phyloP scores from a whole-genome alignment of 2,329 filamentous ascomycete genomes.

The Tolypocladium tropicale region DNA sequence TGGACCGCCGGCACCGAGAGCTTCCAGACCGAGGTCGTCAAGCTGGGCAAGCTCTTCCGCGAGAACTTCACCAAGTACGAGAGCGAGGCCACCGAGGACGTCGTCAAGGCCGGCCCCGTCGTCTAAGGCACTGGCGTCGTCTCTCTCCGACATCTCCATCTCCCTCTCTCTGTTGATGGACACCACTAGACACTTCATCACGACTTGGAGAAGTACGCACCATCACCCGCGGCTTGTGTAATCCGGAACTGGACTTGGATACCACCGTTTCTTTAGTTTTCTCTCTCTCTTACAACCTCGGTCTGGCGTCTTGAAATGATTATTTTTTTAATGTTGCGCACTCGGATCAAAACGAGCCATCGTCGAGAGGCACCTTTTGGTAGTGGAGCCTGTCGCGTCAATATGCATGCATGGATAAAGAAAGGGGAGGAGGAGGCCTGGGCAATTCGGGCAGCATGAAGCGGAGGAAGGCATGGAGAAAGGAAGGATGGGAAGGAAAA shows the following conservation, averaged over 20 bases:
- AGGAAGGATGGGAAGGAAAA: not conserved
- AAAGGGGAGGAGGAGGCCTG: not conserved
- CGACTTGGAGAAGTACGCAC: not conserved
- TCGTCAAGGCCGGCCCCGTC: slow-evolving; percentile 55
- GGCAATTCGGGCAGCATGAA: not conserved
- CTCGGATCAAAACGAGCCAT: not conserved
- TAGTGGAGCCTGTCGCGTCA: not conserved
- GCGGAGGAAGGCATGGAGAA: not conserved
- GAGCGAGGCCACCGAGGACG: slow-evolving; percentile 70
- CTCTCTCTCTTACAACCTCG: not conserved
- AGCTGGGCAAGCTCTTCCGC: slow-evolving; percentile 80
- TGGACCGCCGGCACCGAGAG: slow-evolving; percentile 77
- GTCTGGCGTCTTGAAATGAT: not conserved
- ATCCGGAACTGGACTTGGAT: not conserved
- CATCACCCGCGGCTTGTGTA: not conserved
- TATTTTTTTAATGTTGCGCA: not conserved
- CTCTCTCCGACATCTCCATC: no score
- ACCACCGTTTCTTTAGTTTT: not conserved
- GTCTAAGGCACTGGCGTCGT: slow-evolving; percentile 15
- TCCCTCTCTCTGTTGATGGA: not conserved
- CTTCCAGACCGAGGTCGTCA: slow-evolving; percentile 81
- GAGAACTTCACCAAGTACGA: slow-evolving; percentile 98
- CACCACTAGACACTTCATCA: not conserved
- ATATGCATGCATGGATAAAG: not conserved
- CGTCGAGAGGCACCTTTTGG: not conserved